These are phyloP conservation scores for Ceratocystis diversiconidia DNA, from an alignment of 2,329 filamentous ascomycete species.

Conservation along the genomic window DNA sequence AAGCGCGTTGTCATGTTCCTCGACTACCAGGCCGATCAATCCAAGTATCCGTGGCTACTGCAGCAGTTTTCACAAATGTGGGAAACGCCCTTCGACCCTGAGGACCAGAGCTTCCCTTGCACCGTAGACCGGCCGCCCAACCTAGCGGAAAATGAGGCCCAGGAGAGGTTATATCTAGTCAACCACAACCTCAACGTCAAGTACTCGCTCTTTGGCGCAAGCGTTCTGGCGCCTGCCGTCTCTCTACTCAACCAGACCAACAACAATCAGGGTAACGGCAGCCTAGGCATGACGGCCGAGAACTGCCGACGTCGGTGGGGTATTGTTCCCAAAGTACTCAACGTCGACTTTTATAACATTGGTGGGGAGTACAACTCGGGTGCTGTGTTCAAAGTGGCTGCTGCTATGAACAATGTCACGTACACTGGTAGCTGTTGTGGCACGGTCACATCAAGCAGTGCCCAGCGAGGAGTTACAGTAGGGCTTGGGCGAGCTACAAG, in stretches of 20 bases:
- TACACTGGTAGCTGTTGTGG: slow-evolving; percentile 50
- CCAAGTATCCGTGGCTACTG: slow-evolving; percentile 64
- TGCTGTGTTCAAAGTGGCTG: slow-evolving; percentile 63
- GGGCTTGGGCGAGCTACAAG: neutral
- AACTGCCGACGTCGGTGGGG: slow-evolving; percentile 50
- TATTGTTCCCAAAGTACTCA: slow-evolving; percentile 59
- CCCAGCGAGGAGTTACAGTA: slow-evolving; percentile 3
- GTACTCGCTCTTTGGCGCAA: slow-evolving; percentile 49
- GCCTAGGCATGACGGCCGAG: slow-evolving; percentile 48
- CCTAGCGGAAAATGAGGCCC: slow-evolving; percentile 41
- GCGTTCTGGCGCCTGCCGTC: slow-evolving; percentile 57
- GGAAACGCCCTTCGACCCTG: slow-evolving; percentile 76
- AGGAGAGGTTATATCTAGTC: slow-evolving; percentile 58
- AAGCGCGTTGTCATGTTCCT: slow-evolving; percentile 68
- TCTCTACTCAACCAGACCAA: slow-evolving; percentile 60
- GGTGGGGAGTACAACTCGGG: slow-evolving; percentile 41
- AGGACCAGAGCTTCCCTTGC: slow-evolving; percentile 56
- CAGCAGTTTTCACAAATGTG: slow-evolving; percentile 81
- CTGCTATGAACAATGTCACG: slow-evolving; percentile 55
- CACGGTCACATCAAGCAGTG: slow-evolving; percentile 22
- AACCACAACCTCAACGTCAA: slow-evolving; percentile 87
- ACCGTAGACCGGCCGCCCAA: slow-evolving; percentile 60
- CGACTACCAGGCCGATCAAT: slow-evolving; percentile 74
- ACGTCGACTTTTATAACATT: slow-evolving; percentile 74
- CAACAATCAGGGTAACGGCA: slow-evolving; percentile 47